These are phyloP conservation scores for Pezicula neosporulosa DNA, from an alignment of 2,329 filamentous ascomycete genomes.

Conservation along the genomic window DNA sequence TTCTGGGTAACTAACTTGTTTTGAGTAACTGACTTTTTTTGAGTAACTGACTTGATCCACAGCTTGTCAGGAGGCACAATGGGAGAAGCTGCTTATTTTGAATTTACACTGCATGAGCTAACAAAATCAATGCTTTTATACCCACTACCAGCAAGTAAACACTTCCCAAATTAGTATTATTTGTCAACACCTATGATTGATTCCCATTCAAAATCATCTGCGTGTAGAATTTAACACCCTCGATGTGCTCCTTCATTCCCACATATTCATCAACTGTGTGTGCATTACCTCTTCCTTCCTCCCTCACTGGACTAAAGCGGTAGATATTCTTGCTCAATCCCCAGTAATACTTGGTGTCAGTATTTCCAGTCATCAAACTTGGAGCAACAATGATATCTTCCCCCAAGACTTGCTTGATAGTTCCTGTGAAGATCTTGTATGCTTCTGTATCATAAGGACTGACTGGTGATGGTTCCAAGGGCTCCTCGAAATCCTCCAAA, in stretches of 20 bases:
- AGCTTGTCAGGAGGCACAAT: no score
- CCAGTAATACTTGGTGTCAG: slow-evolving; percentile 24
- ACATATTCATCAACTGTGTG: slow-evolving; percentile 37
- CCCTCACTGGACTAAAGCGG: slow-evolving; percentile 33
- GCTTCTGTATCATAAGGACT: slow-evolving; percentile 28
- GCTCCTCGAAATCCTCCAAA: slow-evolving; percentile 25
- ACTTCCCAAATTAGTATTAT: no score
- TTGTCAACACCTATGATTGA: no score
- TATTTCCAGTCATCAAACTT: slow-evolving; percentile 20
- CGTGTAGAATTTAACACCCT: slow-evolving; percentile 33
- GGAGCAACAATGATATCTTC: slow-evolving; percentile 17
- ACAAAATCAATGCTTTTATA: no score
- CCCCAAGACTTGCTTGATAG: slow-evolving; percentile 15
- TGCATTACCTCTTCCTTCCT: slow-evolving; percentile 27
- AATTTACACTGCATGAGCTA: no score
- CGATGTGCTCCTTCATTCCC: slow-evolving; percentile 35
- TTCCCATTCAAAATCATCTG: slow-evolving; percentile 17
- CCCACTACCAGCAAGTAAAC: no score
- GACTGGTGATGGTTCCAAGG: slow-evolving; percentile 32
- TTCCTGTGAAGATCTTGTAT: slow-evolving; percentile 17
- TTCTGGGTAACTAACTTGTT: no score
- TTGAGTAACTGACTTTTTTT: no score
- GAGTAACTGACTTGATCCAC: no score
- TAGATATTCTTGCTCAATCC: slow-evolving; percentile 34
- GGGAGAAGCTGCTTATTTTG: no score